Evolutionary conservation across 495 filamentous ascomycete species (phyloP).

Genomic region (Usnea hakonensis): DNA sequence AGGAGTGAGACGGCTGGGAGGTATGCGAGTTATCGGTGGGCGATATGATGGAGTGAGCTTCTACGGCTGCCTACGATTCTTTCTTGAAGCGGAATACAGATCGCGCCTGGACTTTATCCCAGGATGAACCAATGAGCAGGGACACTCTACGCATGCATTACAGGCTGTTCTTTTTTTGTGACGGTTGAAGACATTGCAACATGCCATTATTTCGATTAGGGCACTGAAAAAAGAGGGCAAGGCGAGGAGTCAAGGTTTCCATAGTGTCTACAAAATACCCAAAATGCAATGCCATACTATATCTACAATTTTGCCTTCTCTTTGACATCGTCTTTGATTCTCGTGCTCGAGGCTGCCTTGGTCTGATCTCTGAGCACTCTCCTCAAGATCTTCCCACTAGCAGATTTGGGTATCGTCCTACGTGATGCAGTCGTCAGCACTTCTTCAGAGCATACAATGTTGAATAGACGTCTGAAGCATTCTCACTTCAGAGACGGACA

Average conservation of each 20-base stretch:
- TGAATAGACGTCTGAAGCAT: neutral
- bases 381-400: slow-evolving; percentile 61
- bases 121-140: neutral
- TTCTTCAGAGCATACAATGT: neutral
- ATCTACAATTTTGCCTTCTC: slow-evolving; percentile 37
- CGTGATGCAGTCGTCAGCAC: neutral
- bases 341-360: neutral
- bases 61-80: neutral
- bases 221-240: too few relatives aligned
- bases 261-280: slow-evolving; percentile 12
- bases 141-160: neutral
- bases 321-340: slow-evolving; percentile 30
- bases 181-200: neutral
- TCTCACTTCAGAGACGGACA: neutral
- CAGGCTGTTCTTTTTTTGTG: neutral
- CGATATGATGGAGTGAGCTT: slow-evolving; percentile 37
- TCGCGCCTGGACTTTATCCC: neutral
- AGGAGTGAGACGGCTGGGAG: slow-evolving; percentile 57
- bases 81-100: neutral
- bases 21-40: slow-evolving; percentile 58
- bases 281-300: neutral
- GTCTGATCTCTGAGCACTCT: slow-evolving; percentile 42
- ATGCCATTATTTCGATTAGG: too few relatives aligned
- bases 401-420: slow-evolving; percentile 52
- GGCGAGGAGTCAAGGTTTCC: slow-evolving; percentile 1